Evolutionary conservation across 176 grass and related monocot species (phyloP).

Genomic region (Carex parvula): DNA sequence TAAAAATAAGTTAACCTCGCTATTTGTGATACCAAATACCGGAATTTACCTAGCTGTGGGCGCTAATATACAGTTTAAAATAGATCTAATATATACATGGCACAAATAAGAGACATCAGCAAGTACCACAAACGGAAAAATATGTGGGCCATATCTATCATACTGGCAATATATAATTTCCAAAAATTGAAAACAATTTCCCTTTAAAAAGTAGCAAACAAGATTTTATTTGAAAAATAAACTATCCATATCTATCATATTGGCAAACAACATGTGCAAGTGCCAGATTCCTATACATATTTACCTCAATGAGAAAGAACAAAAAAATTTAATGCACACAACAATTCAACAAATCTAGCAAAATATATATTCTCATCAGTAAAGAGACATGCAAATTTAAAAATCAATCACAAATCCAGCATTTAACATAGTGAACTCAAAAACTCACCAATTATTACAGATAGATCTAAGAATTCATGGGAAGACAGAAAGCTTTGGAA

Average conservation of each 20-base stretch:
- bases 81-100: neutral
- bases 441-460: neutral
- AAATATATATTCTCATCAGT: neutral
- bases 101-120: neutral
- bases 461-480: neutral
- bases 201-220: neutral
- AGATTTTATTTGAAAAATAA: neutral
- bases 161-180: neutral
- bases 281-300: slow-evolving; percentile 5
- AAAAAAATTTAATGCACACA: slow-evolving; percentile 12
- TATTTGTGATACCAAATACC: neutral
- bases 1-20: neutral
- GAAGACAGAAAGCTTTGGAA: too few species aligned
- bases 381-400: neutral
- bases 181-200: neutral
- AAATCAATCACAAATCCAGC: neutral
- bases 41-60: neutral
- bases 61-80: neutral
- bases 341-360: neutral
- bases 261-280: neutral
- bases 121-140: neutral
- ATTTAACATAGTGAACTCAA: neutral
- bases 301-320: neutral
- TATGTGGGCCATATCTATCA: too few species aligned
- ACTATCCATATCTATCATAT: neutral